These are phyloP conservation scores for Puccinia polysora DNA, from an alignment of 1,284 basidiomycete species.

Conservation along the genomic window DNA sequence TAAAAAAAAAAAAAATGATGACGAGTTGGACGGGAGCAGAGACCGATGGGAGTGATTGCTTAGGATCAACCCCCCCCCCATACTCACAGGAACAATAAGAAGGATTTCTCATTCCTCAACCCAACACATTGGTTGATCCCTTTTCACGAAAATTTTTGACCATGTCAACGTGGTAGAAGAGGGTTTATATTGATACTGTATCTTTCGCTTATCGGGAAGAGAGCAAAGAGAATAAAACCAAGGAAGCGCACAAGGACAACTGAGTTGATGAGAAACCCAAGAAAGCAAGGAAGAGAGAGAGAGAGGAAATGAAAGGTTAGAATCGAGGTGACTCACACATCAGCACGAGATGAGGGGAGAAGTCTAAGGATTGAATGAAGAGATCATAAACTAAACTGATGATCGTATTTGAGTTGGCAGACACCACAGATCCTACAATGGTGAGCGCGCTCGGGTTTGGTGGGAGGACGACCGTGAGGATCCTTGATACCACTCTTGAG, in stretches of 20 bases:
- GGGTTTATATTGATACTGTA: conserved; percentile 57
- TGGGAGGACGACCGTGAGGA: neutral
- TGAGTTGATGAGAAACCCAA: neutral
- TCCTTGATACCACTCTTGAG: conserved; percentile 61
- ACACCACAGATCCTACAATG: conserved; percentile 89
- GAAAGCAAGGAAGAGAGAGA: neutral
- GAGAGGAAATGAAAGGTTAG: neutral
- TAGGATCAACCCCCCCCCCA: too few relatives aligned
- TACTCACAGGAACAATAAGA: conserved; percentile 81
- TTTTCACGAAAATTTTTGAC: conserved; percentile 52
- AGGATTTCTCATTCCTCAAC: conserved; percentile 89
- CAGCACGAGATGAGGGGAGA: too few relatives aligned
- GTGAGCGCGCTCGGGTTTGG: conserved; percentile 70
- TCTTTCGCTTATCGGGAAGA: conserved; percentile 34
- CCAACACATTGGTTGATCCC: conserved; percentile 99
- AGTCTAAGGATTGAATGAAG: neutral
- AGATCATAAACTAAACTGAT: conserved; percentile 62
- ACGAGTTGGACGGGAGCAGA: neutral
- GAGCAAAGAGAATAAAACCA: conserved; percentile 52
- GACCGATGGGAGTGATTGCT: too few relatives aligned
- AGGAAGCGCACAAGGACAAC: conserved; percentile 21
- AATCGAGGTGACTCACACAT: too few relatives aligned
- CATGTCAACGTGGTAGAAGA: conserved; percentile 43
- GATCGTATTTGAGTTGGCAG: conserved; percentile 89
- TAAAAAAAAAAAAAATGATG: neutral